Conservation (phyloP, 2,329 filamentous ascomycete species). For the Phaeosphaeria sp. region DNA sequence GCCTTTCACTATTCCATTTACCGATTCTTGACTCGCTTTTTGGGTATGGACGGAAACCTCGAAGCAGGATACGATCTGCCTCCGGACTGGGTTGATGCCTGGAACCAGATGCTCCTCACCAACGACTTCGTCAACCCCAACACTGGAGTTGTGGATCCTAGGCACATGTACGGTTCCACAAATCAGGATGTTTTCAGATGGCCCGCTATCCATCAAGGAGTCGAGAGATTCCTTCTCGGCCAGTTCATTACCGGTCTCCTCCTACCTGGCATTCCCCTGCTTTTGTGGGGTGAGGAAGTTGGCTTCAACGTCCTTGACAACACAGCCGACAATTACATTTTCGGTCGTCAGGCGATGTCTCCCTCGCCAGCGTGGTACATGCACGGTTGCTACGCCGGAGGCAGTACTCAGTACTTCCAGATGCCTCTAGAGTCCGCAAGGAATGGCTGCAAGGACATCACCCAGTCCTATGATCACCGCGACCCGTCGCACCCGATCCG, state of each 20-base stretch:
- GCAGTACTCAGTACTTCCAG: not conserved
- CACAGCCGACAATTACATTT: not conserved
- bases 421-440: not conserved
- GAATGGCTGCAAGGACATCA: not conserved
- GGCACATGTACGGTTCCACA: not conserved
- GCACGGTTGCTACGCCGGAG: not conserved
- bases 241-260: not conserved
- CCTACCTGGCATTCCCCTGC: not conserved
- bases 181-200: not conserved
- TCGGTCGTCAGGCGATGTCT: not conserved
- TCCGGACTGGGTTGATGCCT: not conserved
- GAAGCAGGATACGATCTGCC: not conserved
- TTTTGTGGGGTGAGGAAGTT: not conserved
- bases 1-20: not conserved
- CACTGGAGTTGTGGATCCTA: not conserved
- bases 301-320: not conserved
- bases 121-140: constrained; percentile 1
- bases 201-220: not conserved
- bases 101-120: not conserved
- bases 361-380: not conserved
- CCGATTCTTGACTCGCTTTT: not conserved
- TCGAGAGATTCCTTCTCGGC: not conserved
- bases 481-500: not conserved
- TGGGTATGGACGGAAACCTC: not conserved
- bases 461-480: not conserved